Evolutionary conservation across 2,329 filamentous ascomycete species (phyloP).

Genomic region (Immersiporthe knoxdaviesiana): DNA sequence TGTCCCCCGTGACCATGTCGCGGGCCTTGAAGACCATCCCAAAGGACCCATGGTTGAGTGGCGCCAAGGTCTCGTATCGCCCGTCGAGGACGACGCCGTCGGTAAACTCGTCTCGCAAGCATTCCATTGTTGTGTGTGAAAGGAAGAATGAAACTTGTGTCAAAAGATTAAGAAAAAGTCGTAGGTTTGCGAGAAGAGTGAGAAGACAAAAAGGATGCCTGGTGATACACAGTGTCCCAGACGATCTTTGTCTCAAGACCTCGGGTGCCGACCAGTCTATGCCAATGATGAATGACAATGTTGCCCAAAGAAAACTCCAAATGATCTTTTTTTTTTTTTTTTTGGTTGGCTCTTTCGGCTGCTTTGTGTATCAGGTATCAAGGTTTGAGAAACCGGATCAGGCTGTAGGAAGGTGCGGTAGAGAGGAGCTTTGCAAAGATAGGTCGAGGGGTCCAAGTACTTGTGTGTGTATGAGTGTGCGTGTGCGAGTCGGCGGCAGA

Average conservation of each 20-base stretch:
- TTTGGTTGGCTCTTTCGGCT: slow-evolving; percentile 9
- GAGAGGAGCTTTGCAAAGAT: not conserved
- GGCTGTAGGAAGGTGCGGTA: slow-evolving; percentile 17
- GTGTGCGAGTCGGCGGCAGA: slow-evolving; percentile 27
- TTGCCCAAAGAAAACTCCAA: slow-evolving; percentile 20
- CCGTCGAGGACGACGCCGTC: slow-evolving; percentile 81
- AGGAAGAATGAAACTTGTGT: slow-evolving; percentile 29
- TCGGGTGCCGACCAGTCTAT: slow-evolving; percentile 28
- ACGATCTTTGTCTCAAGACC: slow-evolving; percentile 26
- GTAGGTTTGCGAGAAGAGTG: slow-evolving; percentile 31
- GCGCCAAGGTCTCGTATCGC: slow-evolving; percentile 88
- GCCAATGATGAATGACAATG: slow-evolving; percentile 30
- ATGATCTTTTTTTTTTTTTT: slow-evolving; percentile 17
- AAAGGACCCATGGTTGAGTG: slow-evolving; percentile 97
- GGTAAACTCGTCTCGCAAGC: slow-evolving; percentile 81
- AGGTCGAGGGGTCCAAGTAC: not conserved
- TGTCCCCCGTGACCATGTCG: slow-evolving; percentile 74
- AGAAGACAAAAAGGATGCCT: slow-evolving; percentile 34
- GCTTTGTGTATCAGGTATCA: slow-evolving; percentile 24
- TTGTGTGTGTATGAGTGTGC: too few species aligned
- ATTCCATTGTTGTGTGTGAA: slow-evolving; percentile 64
- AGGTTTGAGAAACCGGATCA: not conserved
- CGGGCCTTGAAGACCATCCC: slow-evolving; percentile 96
- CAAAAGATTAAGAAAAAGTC: slow-evolving; percentile 32
- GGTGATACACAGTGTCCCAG: slow-evolving; percentile 36